Evolutionary conservation across 768 basidiomycete species (phyloP).

Genomic region (Lactarius tabidus): DNA sequence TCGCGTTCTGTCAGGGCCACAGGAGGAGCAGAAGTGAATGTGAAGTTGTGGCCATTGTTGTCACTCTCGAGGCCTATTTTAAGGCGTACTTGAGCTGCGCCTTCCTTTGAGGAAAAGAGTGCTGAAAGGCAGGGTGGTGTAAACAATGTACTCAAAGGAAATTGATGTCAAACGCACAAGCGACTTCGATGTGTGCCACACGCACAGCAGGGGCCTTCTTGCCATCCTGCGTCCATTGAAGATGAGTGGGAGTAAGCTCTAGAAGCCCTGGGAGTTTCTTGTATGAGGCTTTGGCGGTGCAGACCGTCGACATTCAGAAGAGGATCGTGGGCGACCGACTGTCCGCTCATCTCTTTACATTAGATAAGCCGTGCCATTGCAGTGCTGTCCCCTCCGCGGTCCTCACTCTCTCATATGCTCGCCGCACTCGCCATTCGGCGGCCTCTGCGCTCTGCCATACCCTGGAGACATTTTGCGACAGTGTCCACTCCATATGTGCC

Average conservation of each 20-base stretch:
- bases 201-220: slow-evolving; percentile 60
- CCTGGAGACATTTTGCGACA: slow-evolving; percentile 25
- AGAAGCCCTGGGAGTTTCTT: slow-evolving; percentile 77
- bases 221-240: slow-evolving; percentile 79
- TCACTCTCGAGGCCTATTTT: slow-evolving; percentile 68
- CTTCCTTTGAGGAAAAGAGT: slow-evolving; percentile 83
- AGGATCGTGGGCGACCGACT: not conserved
- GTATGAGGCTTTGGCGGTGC: slow-evolving; percentile 69
- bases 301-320: slow-evolving; percentile 28
- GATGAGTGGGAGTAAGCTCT: slow-evolving; percentile 64
- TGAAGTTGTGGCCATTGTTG: slow-evolving; percentile 77
- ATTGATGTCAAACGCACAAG: slow-evolving; percentile 41
- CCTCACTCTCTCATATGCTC: not conserved
- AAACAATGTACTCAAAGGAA: slow-evolving; percentile 17
- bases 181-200: slow-evolving; percentile 54
- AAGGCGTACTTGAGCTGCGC: slow-evolving; percentile 71
- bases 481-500: slow-evolving; percentile 30
- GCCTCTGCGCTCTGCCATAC: slow-evolving; percentile 4
- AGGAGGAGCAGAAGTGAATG: slow-evolving; percentile 64
- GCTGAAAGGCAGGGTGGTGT: slow-evolving; percentile 39
- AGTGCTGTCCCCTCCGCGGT: not conserved
- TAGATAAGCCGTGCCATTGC: slow-evolving; percentile 1
- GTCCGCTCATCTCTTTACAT: slow-evolving; percentile 4
- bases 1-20: slow-evolving; percentile 70
- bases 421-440: slow-evolving; percentile 1